A percentile compares a stretch with the other conserved stretches of the same genome.
phyloP scores from a whole-genome alignment of 257 asterid species.

The Lycium barbarum region DNA sequence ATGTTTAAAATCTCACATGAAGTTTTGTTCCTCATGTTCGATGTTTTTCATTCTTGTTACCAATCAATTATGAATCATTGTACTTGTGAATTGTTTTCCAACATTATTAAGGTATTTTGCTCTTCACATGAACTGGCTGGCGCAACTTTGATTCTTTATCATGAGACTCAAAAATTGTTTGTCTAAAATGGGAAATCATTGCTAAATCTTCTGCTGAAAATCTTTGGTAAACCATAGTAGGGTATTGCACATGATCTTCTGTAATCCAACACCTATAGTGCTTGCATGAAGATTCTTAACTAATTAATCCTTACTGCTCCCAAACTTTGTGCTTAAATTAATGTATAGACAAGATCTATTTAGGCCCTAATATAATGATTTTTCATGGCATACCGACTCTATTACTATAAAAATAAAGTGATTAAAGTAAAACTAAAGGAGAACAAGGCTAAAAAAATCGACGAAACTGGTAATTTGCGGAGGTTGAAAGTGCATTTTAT shows the following conservation, averaged over 20 bases:
- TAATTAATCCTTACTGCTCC: not conserved
- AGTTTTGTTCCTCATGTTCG: constrained; percentile 9
- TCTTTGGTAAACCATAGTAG: not conserved
- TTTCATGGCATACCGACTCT: not conserved
- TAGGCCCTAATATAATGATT: constrained; percentile 17
- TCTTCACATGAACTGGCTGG: constrained; percentile 13
- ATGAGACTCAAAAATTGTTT: constrained; percentile 3
- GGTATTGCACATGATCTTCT: constrained; percentile 10
- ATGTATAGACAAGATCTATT: not conserved
- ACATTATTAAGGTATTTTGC: constrained; percentile 30
- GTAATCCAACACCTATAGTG: constrained; percentile 1
- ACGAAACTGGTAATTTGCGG: too few species aligned
- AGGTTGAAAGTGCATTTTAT: too few species aligned
- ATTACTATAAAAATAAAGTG: not conserved
- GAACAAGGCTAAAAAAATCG: not conserved
- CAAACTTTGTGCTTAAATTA: not conserved
- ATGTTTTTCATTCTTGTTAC: not conserved
- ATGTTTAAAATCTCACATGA: not conserved
- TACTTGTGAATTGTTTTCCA: constrained; percentile 21
- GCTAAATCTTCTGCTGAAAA: constrained; percentile 18
- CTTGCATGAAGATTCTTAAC: not conserved
- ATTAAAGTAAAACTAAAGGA: not conserved
- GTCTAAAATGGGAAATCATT: constrained; percentile 20
- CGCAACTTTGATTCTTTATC: constrained; percentile 24
- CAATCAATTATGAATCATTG: constrained; percentile 26